Evolutionary conservation across 2,329 filamentous ascomycete genomes (phyloP), one percentile per base, ranked within the genome.

Genomic region (Trichophyton rubrum): DNA sequence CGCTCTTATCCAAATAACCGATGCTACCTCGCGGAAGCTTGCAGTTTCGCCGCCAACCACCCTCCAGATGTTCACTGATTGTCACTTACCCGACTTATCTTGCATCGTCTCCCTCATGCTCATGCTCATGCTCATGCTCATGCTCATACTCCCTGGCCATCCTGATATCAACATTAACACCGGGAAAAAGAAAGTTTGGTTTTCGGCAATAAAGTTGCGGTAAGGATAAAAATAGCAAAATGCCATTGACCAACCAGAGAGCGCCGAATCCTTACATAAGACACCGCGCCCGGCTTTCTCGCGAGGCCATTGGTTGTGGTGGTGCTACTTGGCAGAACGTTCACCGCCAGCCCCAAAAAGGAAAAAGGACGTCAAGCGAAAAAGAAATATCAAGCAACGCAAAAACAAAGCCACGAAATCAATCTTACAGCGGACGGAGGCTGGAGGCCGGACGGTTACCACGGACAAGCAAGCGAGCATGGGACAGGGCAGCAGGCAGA

Each of bases 261-360:
- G 49, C 49, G 3, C 11, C 9, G 13, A 49, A 8, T 5, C 3
- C 11, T 49, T 49, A 49, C 9, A 13, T 35, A 55, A 33, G 15
- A 38, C 33, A 38, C 3, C 0, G 11, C 33, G 49, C 49, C 33
- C n/a, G 33, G 49, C 33, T 20, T 55, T 55, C 24, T 20, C 3
- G n/a, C 3, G 27, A 13, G 4, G 3, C 27, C 15, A 55, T 55
- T 55, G 49, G 49, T n/a, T 20, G 15, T 27, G 20, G 15, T 15
- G 3, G 13, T 8, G 24, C n/a, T 9, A 4, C 35, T 24, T 15
- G 35, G 55, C 55, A 57, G 35, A 41, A 57, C 40, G 33, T 43
- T 57, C 55, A 57, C 55, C 55, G 55, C 55, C 27, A 35, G 49
- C 49, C 49, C 49, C 49, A 55, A 55, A 55, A 55, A 35, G 49